Conservation (phyloP, 169 alveolate species). For the Eimeria praecox region DNA sequence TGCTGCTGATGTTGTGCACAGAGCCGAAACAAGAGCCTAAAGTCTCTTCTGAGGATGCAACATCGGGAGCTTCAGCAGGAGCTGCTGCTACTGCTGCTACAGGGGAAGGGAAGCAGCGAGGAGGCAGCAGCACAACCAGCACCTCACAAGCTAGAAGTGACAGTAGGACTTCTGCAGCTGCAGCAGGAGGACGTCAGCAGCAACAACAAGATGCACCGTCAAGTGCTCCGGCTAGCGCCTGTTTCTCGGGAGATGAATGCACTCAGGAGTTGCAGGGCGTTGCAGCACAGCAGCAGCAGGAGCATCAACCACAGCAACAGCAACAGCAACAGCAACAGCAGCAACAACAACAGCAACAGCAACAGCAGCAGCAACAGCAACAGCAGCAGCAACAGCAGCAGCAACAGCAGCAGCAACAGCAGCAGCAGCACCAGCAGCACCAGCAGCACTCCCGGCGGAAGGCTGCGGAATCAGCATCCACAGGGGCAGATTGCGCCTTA, state of each 20-base stretch:
- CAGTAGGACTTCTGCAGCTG: conserved; percentile 30
- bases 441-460: conserved; percentile 17
- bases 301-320: not conserved
- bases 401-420: conserved; percentile 18
- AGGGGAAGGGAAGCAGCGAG: conserved; percentile 53
- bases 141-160: conserved; percentile 31
- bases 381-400: conserved; percentile 41
- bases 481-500: conserved; percentile 10
- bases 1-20: conserved; percentile 20
- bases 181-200: conserved; percentile 44
- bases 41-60: conserved; percentile 5
- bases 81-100: conserved; percentile 23
- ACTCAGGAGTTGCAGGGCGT: not conserved
- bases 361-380: conserved; percentile 32
- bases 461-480: conserved; percentile 21
- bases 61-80: conserved; percentile 35
- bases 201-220: conserved; percentile 20
- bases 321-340: conserved; percentile 58
- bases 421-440: conserved; percentile 37
- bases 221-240: conserved; percentile 37
- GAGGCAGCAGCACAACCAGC: conserved; percentile 52
- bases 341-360: conserved; percentile 1
- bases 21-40: conserved; percentile 56
- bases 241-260: conserved; percentile 50
- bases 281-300: conserved; percentile 48